Conservation (phyloP, 495 filamentous ascomycete species). For the Aspergillus sclerotiicarbonarius region DNA sequence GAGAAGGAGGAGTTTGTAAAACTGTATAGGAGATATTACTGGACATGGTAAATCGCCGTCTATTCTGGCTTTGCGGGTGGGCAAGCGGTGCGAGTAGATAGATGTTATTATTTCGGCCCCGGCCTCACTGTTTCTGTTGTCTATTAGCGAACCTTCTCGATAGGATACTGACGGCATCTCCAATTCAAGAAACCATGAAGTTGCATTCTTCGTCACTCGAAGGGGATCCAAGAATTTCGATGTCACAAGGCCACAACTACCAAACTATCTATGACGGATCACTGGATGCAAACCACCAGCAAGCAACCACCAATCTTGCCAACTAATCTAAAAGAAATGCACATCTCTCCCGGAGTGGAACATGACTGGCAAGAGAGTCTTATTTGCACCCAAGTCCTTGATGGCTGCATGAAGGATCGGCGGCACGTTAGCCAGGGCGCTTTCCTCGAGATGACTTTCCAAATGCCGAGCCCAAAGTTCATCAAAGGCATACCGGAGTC, state of each 20-base stretch:
- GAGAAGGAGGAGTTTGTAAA: constrained; percentile 81
- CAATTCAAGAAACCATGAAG: neutral
- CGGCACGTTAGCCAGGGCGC: neutral
- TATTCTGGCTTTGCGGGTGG: neutral
- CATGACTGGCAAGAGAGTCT: neutral
- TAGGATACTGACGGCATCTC: neutral
- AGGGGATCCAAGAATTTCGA: too few species aligned
- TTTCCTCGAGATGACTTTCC: neutral
- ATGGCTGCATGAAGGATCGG: neutral
- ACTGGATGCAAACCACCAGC: too few species aligned
- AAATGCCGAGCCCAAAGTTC: neutral
- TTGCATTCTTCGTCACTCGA: neutral
- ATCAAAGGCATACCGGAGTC: neutral
- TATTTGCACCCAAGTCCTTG: neutral
- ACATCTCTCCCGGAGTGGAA: neutral
- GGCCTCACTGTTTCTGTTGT: neutral
- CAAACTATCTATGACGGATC: too few species aligned
- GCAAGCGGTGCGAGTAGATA: neutral
- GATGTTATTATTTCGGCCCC: neutral
- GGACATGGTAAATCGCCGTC: constrained; percentile 27
- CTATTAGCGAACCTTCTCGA: neutral
- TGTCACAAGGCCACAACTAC: too few species aligned
- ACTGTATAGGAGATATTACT: constrained; percentile 52
- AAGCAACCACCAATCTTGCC: neutral
- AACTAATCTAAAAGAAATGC: neutral